Evolutionary conservation across 805 yeast genomes (phyloP), one percentile per base, ranked within the genome.

Genomic region (Kurtzmaniella fragi): DNA sequence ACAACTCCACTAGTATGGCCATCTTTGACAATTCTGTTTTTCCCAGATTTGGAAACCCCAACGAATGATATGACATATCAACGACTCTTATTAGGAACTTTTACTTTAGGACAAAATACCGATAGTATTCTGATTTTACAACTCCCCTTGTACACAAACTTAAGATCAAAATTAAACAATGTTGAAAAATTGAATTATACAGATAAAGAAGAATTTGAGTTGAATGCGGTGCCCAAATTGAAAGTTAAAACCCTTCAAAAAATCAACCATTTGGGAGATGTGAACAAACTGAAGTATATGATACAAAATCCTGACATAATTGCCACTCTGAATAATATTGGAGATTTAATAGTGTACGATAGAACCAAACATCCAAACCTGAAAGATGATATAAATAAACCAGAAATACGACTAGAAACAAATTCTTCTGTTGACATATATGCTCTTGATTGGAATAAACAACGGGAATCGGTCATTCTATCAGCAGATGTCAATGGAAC

Each of bases 271-370:
- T 57, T 64, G 1, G 89, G 86, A 2, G 93, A 83, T 46, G 81
- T 89, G 40, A 86, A 87, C 54, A 74, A 77, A 44, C 80, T 84
- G 0, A 69, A 82, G 28, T 77, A 75, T 50, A 77, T 85, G 80
- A 95, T 96, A 0, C 91, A 84, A 48, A 90, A 90, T 51, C 93
- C 93, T 1, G 93, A 89, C 52, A 53, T 90, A 4, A 70, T 90
- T 4, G 87, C 90, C 2, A 75, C 88, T 14, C 77, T 80, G 8
- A 78, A 84, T 32, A 77, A 82, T 31, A 56, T 63, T 26, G 96
- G 96, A 1, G 65, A 73, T 11, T 66, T 82, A 10, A 77, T 72
- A 37, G 61, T 90, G 3, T 86, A 81, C 58, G 95, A 90, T 57
- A 71, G 93, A 48, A 89, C 97, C 0, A 88, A 86, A 55, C 95